These are phyloP conservation scores for Elongisporangium senticosum DNA, from an alignment of 352 stramenopile genomes.

Conservation along the genomic window DNA sequence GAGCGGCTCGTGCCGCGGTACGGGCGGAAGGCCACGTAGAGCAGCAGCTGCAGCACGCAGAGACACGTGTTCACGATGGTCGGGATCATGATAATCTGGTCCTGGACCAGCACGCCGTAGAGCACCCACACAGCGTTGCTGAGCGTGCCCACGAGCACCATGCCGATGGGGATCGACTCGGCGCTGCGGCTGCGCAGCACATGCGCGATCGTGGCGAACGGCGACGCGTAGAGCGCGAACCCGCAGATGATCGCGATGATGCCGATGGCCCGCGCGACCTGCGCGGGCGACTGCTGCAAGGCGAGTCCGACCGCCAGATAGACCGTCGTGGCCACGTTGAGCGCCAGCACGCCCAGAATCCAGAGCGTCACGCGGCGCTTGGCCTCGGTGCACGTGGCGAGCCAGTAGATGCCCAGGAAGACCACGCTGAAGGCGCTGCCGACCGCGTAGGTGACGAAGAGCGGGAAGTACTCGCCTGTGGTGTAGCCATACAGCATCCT, in stretches of 20 bases:
- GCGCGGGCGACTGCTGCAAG: slow-evolving; percentile 1
- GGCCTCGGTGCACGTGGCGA: slow-evolving; percentile 16
- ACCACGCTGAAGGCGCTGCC: slow-evolving; percentile 24
- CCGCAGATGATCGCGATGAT: slow-evolving; percentile 21
- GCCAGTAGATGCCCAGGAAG: slow-evolving; percentile 47
- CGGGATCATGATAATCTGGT: slow-evolving; percentile 26
- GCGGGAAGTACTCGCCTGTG: slow-evolving; percentile 38
- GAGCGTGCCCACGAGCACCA: slow-evolving; percentile 25
- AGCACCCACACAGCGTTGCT: slow-evolving; percentile 40
- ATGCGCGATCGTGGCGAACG: slow-evolving; percentile 32
- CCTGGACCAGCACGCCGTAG: slow-evolving; percentile 25
- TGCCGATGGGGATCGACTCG: slow-evolving; percentile 23
- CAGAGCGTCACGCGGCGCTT: slow-evolving; percentile 13
- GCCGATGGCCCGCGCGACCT: slow-evolving; percentile 17
- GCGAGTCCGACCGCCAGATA: slow-evolving; percentile 14
- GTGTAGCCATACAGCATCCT: slow-evolving; percentile 42
- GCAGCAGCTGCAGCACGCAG: slow-evolving; percentile 22
- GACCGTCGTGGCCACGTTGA: slow-evolving; percentile 17
- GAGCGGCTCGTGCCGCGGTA: background rate
- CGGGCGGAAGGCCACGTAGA: slow-evolving; percentile 28
- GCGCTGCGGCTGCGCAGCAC: slow-evolving; percentile 23
- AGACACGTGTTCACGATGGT: slow-evolving; percentile 27
- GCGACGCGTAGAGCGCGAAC: slow-evolving; percentile 25
- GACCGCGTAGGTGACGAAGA: slow-evolving; percentile 35
- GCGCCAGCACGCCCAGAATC: slow-evolving; percentile 5